Base-by-base conservation (phyloP, 257 asterid genomes). In the Linaria vulgaris region DNA sequence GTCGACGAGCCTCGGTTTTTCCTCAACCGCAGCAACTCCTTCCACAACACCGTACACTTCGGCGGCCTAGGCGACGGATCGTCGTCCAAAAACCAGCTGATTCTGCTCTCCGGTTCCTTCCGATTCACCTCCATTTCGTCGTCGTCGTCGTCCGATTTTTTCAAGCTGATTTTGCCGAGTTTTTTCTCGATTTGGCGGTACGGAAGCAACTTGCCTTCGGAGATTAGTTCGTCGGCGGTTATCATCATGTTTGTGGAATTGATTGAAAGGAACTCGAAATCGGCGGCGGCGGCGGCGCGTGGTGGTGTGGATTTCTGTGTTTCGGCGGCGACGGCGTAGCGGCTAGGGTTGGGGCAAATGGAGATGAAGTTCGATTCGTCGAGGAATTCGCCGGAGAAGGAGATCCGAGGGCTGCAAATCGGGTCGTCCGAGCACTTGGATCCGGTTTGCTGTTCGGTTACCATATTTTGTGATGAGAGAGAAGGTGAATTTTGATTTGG, bases 51-150 rank as follows among this genome's bases (percentile, higher is more conserved):
- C n/a, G 89, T 88, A 63, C 97, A 91, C 51, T 81, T 88, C 2
- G 97, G 97, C 9, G 96, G 97, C 70, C 97, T 73, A 4, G 97
- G 97, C 13, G 97, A 91, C 0, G 97, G 97, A 73, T 88, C 97
- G 22, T 91, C 97, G 64, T 91, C 98, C 20, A 82, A 54, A 31
- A 88, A 82, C 97, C 90, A 92, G 64, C 72, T 76, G 23, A 72
- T 74, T 37, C 80, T 73, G 56, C 59, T 67, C 56, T 27, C n/a
- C n/a, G n/a, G 34, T 2, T 77, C 92, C 22, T 80, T 81, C 65
- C 83, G 74, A 19, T 25, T 70, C 2, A 38, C 72, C 4, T n/a
- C 7, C 60, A n/a, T n/a, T 21, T 43, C 47, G 52, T 56, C 46
- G 9, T 30, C 50, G 0, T 79, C 80, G 1, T 22, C 49, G 12